Conservation (phyloP, 306 rosid species). For the Echinosophora koreensis region DNA sequence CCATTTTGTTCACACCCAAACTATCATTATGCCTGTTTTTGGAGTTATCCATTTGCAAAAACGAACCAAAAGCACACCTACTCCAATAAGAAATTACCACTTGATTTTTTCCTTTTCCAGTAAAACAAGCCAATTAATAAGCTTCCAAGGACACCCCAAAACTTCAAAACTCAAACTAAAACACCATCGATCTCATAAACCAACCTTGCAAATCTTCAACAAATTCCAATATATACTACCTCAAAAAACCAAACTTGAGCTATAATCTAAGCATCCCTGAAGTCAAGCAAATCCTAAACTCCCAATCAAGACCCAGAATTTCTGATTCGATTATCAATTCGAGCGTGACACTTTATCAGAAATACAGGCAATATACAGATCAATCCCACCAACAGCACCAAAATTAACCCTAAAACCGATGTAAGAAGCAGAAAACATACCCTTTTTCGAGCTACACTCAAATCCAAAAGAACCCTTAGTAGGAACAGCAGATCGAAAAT, state of each 20-base stretch:
- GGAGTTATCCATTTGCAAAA: constrained; percentile 73
- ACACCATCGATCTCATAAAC: constrained; percentile 12
- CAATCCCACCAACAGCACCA: constrained; percentile 46
- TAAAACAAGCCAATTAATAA: constrained; percentile 53
- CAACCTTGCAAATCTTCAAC: constrained; percentile 35
- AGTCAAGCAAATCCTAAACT: constrained; percentile 47
- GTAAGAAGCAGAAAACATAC: constrained; percentile 57
- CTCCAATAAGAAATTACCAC: constrained; percentile 37
- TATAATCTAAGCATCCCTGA: constrained; percentile 42
- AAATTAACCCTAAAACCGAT: constrained; percentile 55
- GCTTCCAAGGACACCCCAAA: constrained; percentile 47
- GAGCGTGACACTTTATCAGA: constrained; percentile 20
- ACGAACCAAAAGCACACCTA: constrained; percentile 33
- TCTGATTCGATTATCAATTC: constrained; percentile 39
- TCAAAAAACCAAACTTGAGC: constrained; percentile 33
- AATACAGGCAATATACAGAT: constrained; percentile 13
- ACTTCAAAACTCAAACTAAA: constrained; percentile 42
- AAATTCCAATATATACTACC: constrained; percentile 30
- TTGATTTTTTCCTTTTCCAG: constrained; percentile 38
- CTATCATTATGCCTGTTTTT: constrained; percentile 70
- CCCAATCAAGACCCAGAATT: constrained; percentile 21
- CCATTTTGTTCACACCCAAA: constrained; percentile 91
- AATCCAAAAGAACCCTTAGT: neutral
- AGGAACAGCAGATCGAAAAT: constrained; percentile 36
- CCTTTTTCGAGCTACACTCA: constrained; percentile 42